Conservation (phyloP, 305 asterid species). For the Vinca major region DNA sequence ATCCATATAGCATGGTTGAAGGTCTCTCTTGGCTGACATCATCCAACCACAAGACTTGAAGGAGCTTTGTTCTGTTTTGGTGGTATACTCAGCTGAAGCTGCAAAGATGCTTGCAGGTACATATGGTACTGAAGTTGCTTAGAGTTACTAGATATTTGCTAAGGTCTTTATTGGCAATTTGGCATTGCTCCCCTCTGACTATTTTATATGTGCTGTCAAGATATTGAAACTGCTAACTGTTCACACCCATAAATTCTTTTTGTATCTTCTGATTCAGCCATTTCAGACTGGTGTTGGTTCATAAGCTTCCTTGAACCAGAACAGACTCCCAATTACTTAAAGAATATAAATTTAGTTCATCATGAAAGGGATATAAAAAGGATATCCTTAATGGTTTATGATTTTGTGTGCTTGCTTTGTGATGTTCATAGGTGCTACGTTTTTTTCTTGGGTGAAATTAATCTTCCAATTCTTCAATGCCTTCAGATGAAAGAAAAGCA, state of each 20-base stretch:
- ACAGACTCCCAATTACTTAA: not conserved
- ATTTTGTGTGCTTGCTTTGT: not conserved
- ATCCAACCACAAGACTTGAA: conserved; percentile 87
- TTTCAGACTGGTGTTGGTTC: not conserved
- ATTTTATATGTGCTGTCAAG: not conserved
- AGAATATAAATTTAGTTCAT: not conserved
- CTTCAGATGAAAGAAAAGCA: conserved; percentile 49
- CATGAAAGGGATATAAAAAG: not conserved
- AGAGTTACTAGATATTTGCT: conserved; percentile 5
- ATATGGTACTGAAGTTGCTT: conserved; percentile 7
- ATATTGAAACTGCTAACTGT: not conserved
- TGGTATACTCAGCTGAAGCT: conserved; percentile 80
- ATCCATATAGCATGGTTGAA: conserved; percentile 29
- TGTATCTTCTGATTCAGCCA: not conserved
- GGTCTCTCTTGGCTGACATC: conserved; percentile 94
- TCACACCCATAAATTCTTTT: not conserved
- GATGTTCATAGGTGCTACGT: not conserved
- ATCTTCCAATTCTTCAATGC: conserved; percentile 17
- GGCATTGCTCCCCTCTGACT: not conserved
- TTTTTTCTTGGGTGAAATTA: conserved; percentile 1
- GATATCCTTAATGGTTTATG: not conserved
- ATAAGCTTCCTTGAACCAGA: not conserved
- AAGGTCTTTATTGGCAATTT: not conserved
- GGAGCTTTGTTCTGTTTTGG: conserved; percentile 95
- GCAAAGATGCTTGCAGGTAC: conserved; percentile 85